Conservation (phyloP, 768 basidiomycete species). For the Psilocybe tampanensis region DNA sequence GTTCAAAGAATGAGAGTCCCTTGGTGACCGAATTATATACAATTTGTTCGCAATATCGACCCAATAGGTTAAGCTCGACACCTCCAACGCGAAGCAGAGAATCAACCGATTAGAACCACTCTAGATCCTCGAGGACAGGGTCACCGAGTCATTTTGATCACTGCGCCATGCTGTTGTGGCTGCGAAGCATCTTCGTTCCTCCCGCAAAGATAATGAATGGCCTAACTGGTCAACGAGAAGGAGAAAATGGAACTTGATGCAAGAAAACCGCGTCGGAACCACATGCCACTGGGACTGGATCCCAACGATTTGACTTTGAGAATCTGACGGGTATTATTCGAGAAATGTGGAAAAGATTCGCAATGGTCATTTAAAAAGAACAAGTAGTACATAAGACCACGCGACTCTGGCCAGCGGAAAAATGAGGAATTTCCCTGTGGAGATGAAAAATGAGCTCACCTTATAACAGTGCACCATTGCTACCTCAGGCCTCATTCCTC, state of each 20-base stretch:
- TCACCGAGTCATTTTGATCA: neutral
- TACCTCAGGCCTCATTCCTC: no score
- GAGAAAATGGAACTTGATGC: neutral
- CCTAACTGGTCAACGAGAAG: neutral
- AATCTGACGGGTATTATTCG: no score
- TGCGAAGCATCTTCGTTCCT: neutral
- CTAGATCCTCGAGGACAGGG: neutral
- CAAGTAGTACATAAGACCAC: no score
- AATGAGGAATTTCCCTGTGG: no score
- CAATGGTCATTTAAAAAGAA: no score
- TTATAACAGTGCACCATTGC: no score
- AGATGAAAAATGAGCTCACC: no score
- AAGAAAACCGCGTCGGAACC: neutral
- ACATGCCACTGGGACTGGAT: neutral
- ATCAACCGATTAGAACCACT: neutral
- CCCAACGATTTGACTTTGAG: neutral
- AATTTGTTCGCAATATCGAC: neutral
- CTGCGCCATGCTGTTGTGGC: neutral
- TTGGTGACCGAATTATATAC: neutral
- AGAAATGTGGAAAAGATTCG: no score
- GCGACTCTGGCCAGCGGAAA: no score
- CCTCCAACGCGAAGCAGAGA: neutral
- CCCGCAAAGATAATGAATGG: neutral
- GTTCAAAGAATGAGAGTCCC: neutral
- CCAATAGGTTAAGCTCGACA: neutral